Percentiles rank a stretch among this genome's conserved stretches.
phyloP scores from a whole-genome alignment of 176 grass and related monocot species.

The Juncus effusus region DNA sequence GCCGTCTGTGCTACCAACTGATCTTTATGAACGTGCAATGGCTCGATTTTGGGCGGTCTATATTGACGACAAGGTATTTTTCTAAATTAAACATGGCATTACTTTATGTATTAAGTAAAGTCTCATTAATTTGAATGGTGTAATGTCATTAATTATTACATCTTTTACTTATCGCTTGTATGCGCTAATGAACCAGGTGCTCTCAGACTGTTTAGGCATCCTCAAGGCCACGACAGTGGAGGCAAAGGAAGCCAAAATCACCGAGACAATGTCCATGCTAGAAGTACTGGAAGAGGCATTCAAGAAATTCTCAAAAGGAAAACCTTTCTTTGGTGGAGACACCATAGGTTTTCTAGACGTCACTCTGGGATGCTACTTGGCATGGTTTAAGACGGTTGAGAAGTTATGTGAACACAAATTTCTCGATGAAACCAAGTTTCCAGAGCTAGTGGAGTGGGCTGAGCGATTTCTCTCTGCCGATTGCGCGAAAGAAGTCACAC shows the following conservation, averaged over 20 bases:
- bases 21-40: constrained; percentile 34
- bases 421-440: constrained; percentile 21
- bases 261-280: constrained; percentile 7
- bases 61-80: constrained; percentile 31
- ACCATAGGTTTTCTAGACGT: constrained; percentile 49
- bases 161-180: not conserved
- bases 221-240: not conserved
- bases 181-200: not conserved
- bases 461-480: not conserved
- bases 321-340: constrained; percentile 51
- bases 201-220: not conserved
- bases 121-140: not conserved
- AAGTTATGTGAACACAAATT: constrained; percentile 6
- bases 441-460: constrained; percentile 37
- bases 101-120: not conserved
- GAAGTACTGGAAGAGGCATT: constrained; percentile 36
- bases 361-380: constrained; percentile 30
- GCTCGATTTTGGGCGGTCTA: constrained; percentile 50
- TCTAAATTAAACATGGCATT: not conserved
- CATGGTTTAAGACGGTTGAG: constrained; percentile 7
- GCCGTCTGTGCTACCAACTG: constrained; percentile 6
- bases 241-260: constrained; percentile 17
- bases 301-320: constrained; percentile 24
- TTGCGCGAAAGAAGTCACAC: not conserved
- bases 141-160: not conserved